A percentile compares a stretch with the other conserved stretches of the same genome.
Conservation (phyloP, 495 filamentous ascomycete species). For the Penicillium waksmanii region DNA sequence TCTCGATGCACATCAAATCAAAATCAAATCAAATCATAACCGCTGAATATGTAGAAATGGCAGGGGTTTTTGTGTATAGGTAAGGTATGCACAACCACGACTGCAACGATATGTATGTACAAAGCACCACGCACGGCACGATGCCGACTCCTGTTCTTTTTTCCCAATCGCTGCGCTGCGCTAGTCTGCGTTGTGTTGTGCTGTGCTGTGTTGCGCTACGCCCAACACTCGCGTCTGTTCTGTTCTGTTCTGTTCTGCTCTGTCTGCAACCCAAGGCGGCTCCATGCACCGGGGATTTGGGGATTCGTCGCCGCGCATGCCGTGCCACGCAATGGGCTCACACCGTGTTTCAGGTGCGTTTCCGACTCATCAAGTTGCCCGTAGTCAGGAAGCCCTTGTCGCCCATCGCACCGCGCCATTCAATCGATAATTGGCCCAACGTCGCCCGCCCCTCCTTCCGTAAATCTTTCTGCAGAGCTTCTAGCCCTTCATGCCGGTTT, state of each 20-base stretch:
- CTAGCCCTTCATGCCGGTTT: conserved; percentile 50
- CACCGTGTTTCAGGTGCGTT: conserved; percentile 45
- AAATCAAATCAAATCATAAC: no score
- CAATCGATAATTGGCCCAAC: conserved; percentile 81
- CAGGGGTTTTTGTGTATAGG: no score
- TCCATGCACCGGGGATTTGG: conserved; percentile 17
- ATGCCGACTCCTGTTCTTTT: no score
- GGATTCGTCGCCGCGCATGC: conserved; percentile 15
- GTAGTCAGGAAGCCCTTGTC: conserved; percentile 86
- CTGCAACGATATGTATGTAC: no score
- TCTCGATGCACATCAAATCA: no score
- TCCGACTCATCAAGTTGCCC: conserved; percentile 73
- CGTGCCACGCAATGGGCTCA: conserved; percentile 17
- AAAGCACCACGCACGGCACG: no score
- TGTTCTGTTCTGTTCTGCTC: not conserved
- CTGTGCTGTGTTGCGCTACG: no score
- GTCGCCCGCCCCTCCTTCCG: conserved; percentile 64
- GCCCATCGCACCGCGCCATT: conserved; percentile 89
- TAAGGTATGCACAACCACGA: no score
- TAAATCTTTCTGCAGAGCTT: conserved; percentile 50
- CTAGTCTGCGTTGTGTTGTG: no score
- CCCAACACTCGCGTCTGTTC: no score
- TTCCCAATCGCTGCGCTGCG: no score
- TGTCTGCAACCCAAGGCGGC: conserved; percentile 21
- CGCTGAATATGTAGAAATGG: no score